phyloP scores from a whole-genome alignment of 805 yeast species.

The Lipomyces chichibuensis region DNA sequence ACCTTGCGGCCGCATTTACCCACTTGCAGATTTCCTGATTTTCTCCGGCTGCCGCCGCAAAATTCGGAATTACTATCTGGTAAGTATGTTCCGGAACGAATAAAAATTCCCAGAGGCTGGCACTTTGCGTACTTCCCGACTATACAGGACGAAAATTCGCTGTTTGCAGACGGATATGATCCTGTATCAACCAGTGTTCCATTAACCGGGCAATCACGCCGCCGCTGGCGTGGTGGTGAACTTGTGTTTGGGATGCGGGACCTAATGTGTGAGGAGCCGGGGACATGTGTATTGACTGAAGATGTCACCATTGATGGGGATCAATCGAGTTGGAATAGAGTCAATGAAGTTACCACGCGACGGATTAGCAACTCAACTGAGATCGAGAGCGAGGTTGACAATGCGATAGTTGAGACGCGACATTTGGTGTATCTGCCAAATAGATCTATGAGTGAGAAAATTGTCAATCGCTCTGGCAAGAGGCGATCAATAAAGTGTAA shows the following conservation, averaged over 20 bases:
- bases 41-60: slow-evolving; percentile 7
- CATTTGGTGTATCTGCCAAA: slow-evolving; percentile 15
- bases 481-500: slow-evolving; percentile 6
- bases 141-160: slow-evolving; percentile 9
- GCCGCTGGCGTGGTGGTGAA: slow-evolving; percentile 33
- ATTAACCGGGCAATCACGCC: slow-evolving; percentile 10
- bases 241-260: slow-evolving; percentile 11
- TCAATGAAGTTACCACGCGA: slow-evolving; percentile 15
- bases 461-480: too few species aligned
- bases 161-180: slow-evolving; percentile 31
- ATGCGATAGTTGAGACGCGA: slow-evolving; percentile 21
- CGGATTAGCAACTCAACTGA: slow-evolving; percentile 7
- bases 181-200: slow-evolving; percentile 2
- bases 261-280: slow-evolving; percentile 9
- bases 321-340: neutral
- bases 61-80: neutral
- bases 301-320: neutral
- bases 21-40: slow-evolving; percentile 25
- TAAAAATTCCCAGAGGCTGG: slow-evolving; percentile 27
- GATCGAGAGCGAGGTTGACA: neutral
- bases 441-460: neutral
- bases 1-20: slow-evolving; percentile 30
- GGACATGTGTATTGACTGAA: slow-evolving; percentile 11
- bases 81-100: neutral
- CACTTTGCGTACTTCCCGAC: slow-evolving; percentile 30